These are phyloP conservation scores for Arthrinium puccinioides DNA, from an alignment of 2,329 filamentous ascomycete species.

Conservation along the genomic window DNA sequence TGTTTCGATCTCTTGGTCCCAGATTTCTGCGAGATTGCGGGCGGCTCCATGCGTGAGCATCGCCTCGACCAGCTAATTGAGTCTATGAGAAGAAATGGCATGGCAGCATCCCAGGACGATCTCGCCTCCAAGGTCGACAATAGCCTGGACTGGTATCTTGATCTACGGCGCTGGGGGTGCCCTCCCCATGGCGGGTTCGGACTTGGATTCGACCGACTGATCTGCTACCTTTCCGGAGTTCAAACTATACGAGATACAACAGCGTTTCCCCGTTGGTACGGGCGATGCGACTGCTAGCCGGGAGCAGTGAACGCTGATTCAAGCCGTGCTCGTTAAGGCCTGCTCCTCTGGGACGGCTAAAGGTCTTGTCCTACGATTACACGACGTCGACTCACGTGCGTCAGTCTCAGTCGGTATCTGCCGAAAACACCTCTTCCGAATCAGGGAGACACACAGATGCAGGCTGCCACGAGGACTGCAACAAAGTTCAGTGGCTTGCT, in stretches of 20 bases:
- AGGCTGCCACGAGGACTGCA: constrained; percentile 10
- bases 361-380: constrained; percentile 20
- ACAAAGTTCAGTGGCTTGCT: constrained; percentile 12
- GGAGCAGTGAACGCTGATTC: constrained; percentile 6
- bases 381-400: constrained; percentile 14
- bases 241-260: constrained; percentile 79
- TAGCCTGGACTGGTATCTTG: constrained; percentile 75
- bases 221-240: constrained; percentile 77
- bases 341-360: constrained; percentile 28
- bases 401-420: constrained; percentile 13
- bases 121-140: constrained; percentile 18
- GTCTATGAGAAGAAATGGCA: constrained; percentile 63
- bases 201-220: constrained; percentile 77
- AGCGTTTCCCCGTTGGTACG: constrained; percentile 71
- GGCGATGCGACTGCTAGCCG: constrained; percentile 52
- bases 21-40: constrained; percentile 78
- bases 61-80: constrained; percentile 58
- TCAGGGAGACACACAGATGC: too few species aligned
- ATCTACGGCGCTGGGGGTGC: constrained; percentile 83
- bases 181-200: constrained; percentile 90
- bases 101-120: constrained; percentile 31
- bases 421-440: too few species aligned
- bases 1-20: constrained; percentile 89
- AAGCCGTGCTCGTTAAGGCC: constrained; percentile 29
- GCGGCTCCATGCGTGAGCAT: constrained; percentile 85